A percentile compares a stretch with the other conserved stretches of the same genome.
Evolutionary conservation across 2,329 filamentous ascomycete genomes (phyloP).

Genomic region (Thyridium curvatum): DNA sequence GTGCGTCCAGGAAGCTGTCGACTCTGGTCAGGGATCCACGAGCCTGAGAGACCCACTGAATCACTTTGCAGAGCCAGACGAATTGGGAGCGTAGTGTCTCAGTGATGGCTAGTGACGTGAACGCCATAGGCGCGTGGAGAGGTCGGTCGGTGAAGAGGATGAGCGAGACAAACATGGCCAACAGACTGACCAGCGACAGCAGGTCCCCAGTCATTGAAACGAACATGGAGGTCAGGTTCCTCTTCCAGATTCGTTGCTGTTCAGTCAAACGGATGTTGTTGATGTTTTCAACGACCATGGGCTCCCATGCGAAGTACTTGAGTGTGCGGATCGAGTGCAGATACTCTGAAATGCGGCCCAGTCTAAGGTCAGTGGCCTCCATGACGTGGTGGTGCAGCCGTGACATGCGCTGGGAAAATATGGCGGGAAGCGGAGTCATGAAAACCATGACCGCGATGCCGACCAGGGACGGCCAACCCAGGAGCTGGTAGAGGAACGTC

Average conservation of each 20-base stretch:
- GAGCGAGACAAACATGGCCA: constrained; percentile 6
- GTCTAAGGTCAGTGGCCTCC: constrained; percentile 70
- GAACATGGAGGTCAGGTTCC: constrained; percentile 15
- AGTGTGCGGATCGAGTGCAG: constrained; percentile 92
- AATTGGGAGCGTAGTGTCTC: constrained; percentile 13
- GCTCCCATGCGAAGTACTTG: constrained; percentile 95
- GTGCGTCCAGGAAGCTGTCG: constrained; percentile 20
- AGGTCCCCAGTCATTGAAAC: constrained; percentile 12
- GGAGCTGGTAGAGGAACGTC: constrained; percentile 22
- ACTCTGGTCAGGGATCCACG: constrained; percentile 20
- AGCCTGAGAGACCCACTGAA: constrained; percentile 19
- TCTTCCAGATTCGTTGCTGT: constrained; percentile 21
- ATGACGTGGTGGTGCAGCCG: constrained; percentile 19
- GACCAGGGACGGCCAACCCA: constrained; percentile 24
- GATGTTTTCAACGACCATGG: constrained; percentile 56
- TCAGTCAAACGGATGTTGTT: background rate
- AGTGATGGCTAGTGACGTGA: constrained; percentile 14
- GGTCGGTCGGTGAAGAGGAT: constrained; percentile 3
- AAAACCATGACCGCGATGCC: constrained; percentile 20
- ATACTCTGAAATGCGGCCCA: constrained; percentile 87
- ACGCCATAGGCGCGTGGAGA: constrained; percentile 9
- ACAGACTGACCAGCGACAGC: constrained; percentile 8
- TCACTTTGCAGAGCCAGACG: constrained; percentile 12
- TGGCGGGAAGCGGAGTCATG: constrained; percentile 18
- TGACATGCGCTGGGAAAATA: constrained; percentile 18